Evolutionary conservation across 331 rosid genomes (phyloP).

Genomic region (Dryas integrifolia): DNA sequence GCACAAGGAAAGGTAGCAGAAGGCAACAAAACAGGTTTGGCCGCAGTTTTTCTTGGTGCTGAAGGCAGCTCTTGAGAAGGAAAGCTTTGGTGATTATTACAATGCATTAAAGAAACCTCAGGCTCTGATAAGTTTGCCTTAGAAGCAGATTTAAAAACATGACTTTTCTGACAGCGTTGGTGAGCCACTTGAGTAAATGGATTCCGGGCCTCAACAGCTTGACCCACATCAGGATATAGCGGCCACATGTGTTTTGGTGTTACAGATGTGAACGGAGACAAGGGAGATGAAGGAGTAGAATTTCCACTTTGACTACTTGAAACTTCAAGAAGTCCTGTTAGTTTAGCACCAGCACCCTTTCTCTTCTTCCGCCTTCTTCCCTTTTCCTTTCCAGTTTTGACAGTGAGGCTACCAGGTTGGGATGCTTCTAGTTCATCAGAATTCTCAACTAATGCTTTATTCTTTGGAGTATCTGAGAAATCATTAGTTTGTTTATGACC

Average conservation of each 20-base stretch:
- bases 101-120: conserved; percentile 21
- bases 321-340: conserved; percentile 63
- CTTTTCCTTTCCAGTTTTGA: conserved; percentile 69
- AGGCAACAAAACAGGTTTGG: conserved; percentile 44
- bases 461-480: conserved; percentile 39
- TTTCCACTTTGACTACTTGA: conserved; percentile 97
- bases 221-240: conserved; percentile 49
- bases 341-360: conserved; percentile 52
- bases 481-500: conserved; percentile 25
- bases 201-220: conserved; percentile 39
- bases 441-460: conserved; percentile 34
- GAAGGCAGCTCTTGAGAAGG: conserved; percentile 38
- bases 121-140: conserved; percentile 34
- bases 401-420: conserved; percentile 45
- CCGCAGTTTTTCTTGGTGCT: conserved; percentile 32
- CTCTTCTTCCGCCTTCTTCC: conserved; percentile 69
- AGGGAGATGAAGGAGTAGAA: conserved; percentile 92
- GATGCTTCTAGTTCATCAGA: conserved; percentile 44
- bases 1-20: conserved; percentile 48
- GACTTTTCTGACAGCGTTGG: conserved; percentile 30
- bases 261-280: conserved; percentile 55
- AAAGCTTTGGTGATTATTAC: conserved; percentile 23
- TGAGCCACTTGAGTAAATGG: conserved; percentile 33
- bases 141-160: conserved; percentile 30
- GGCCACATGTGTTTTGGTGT: conserved; percentile 50